A percentile compares a stretch with the other conserved stretches of the same genome.
phyloP scores from a whole-genome alignment of 345 rosid species.

The Leavenworthia alabamica region DNA sequence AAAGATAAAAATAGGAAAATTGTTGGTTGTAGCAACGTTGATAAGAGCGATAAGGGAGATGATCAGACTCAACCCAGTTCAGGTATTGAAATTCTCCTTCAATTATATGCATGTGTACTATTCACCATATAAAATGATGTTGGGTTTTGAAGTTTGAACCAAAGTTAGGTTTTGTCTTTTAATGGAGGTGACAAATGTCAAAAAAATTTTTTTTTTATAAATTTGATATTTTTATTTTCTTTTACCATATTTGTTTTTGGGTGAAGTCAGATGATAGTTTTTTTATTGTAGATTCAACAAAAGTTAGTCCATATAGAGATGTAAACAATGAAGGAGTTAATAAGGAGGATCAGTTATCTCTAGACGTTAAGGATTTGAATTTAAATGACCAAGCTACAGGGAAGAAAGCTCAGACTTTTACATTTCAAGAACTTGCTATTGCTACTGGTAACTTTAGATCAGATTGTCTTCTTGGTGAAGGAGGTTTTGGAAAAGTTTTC shows the following conservation, averaged over 20 bases:
- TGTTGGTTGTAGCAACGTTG: neutral
- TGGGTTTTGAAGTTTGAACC: neutral
- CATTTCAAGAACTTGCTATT: conserved; percentile 49
- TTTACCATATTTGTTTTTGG: conserved; percentile 2
- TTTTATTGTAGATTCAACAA: conserved; percentile 37
- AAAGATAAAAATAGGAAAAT: conserved; percentile 5
- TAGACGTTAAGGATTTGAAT: conserved; percentile 46
- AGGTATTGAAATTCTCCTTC: too few relatives aligned
- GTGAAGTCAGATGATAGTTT: neutral
- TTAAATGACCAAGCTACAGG: conserved; percentile 39
- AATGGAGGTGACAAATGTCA: conserved; percentile 8
- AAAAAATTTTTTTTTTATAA: too few relatives aligned
- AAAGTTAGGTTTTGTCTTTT: conserved; percentile 20
- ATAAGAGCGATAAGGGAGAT: conserved; percentile 23
- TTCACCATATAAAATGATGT: neutral
- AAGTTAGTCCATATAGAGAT: conserved; percentile 38
- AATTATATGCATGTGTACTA: conserved; percentile 32
- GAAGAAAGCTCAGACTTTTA: conserved; percentile 48
- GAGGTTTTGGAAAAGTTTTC: conserved; percentile 86
- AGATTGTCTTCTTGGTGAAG: conserved; percentile 74
- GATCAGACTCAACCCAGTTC: conserved; percentile 38
- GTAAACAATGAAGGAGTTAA: conserved; percentile 33
- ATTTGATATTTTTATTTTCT: neutral
- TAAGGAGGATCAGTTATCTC: conserved; percentile 41
- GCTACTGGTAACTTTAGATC: conserved; percentile 61